Evolutionary conservation across 257 asterid genomes (phyloP).

Genomic region (Solanum pinnatisectum): DNA sequence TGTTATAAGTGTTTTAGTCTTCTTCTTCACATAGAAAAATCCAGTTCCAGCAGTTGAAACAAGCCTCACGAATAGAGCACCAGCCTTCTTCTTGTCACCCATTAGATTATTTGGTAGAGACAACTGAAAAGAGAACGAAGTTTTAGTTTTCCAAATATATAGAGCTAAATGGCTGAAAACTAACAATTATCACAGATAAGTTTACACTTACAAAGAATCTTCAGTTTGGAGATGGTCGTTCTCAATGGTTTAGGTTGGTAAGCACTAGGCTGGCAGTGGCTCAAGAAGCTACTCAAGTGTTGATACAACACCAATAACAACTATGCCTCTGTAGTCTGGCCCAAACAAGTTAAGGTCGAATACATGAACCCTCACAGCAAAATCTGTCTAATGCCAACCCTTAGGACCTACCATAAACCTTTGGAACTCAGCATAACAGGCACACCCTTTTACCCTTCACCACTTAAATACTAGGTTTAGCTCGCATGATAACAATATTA

Average conservation of each 20-base stretch:
- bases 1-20: neutral
- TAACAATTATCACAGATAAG: neutral
- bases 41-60: neutral
- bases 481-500: too few species aligned
- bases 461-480: neutral
- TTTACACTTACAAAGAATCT: neutral
- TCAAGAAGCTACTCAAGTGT: neutral
- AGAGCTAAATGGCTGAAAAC: neutral
- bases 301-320: neutral
- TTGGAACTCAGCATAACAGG: neutral
- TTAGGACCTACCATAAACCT: neutral
- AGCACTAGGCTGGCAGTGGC: neutral
- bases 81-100: slow-evolving; percentile 5
- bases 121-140: neutral
- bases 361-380: neutral
- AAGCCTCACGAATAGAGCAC: neutral
- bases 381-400: neutral
- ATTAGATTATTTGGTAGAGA: neutral
- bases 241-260: neutral
- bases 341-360: neutral
- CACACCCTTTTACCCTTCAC: neutral
- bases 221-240: neutral
- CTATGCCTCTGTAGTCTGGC: neutral
- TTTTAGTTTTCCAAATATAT: neutral
- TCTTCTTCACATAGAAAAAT: slow-evolving; percentile 8